A percentile compares a stretch with the other conserved stretches of the same genome.
phyloP scores from a whole-genome alignment of 805 yeast species.

The Suhomyces vadensis region DNA sequence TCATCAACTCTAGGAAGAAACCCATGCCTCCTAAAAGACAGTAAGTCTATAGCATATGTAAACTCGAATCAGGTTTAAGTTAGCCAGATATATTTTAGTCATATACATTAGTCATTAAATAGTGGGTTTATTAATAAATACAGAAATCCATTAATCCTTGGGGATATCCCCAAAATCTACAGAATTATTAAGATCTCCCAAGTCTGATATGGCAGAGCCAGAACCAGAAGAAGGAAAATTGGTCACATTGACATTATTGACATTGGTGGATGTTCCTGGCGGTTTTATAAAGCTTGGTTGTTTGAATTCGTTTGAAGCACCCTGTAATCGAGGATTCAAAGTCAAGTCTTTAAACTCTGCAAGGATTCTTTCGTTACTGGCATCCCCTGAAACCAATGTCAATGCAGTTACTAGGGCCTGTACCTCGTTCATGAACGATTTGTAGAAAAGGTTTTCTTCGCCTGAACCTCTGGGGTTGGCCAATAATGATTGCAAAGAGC shows the following conservation, averaged over 20 bases:
- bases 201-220: constrained; percentile 1
- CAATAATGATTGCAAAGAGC: not conserved
- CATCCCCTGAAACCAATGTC: constrained; percentile 11
- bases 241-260: not conserved
- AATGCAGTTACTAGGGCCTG: constrained; percentile 20
- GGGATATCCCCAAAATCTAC: no score
- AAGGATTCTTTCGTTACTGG: not conserved
- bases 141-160: no score
- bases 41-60: constrained; percentile 2
- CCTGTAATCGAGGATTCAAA: not conserved
- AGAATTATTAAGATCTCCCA: no score
- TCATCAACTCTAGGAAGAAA: constrained; percentile 14
- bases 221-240: not conserved
- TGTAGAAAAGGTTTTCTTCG: constrained; percentile 11
- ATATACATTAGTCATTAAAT: not conserved
- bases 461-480: not conserved
- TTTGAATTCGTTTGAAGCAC: not conserved
- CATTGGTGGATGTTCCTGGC: not conserved
- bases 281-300: constrained; percentile 1
- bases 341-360: not conserved
- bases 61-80: not conserved
- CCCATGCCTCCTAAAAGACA: constrained; percentile 10
- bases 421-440: constrained; percentile 23
- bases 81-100: not conserved
- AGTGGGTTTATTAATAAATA: not conserved